Base-by-base conservation (phyloP, 2,329 filamentous ascomycete genomes). In the Calonectria montana region DNA sequence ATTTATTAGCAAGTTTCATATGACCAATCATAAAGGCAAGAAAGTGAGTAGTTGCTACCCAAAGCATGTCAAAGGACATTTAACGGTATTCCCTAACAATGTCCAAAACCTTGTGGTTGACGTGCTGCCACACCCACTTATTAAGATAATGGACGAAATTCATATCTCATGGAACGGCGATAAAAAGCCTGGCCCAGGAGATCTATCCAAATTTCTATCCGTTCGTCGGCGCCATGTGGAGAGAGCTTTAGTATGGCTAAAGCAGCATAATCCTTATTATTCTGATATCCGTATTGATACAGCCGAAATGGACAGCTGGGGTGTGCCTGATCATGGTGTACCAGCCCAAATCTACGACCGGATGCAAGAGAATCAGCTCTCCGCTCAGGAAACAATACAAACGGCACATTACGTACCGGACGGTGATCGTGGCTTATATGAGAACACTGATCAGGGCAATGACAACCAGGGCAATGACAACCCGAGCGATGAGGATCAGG, bases 21-120 rank as follows among this genome's bases (percentile, higher is more conserved):
- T 35, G 5, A 10, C 9, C 12, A 35, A 12, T 12, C 5, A 12
- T 2, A 12, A 35, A 35, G 31, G 31, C 31, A 35, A 35, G 31
- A 12, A 7, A 12, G 10, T 35, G 2, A 12, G 31, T 10, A 35
- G 8, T 10, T 35, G 10, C 10, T 65, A 65, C 29, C 35, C 48
- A 9, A 43, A 16, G 23, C 45, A 65, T 16, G 4, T 53, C 3
- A 41, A 29, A 29, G 63, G 63, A 3, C 31, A 65, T 16, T 41
- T 65, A 4, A 41, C 29, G 0, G 47, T 65, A 18, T 69, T 69
- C n/a, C 67, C 48, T 4, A 69, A 65, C 15, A 69, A 65, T 15
- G 27, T 69, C 2, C 27, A 69, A 37, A 47, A 69, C 16, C 9
- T 64, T 4, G 39, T 13, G 13, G 55, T 35, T 1, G 55, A 64